A percentile compares a stretch with the other conserved stretches of the same genome.
Evolutionary conservation across 306 rosid genomes (phyloP).

Genomic region (Gastrolobium bilobum): DNA sequence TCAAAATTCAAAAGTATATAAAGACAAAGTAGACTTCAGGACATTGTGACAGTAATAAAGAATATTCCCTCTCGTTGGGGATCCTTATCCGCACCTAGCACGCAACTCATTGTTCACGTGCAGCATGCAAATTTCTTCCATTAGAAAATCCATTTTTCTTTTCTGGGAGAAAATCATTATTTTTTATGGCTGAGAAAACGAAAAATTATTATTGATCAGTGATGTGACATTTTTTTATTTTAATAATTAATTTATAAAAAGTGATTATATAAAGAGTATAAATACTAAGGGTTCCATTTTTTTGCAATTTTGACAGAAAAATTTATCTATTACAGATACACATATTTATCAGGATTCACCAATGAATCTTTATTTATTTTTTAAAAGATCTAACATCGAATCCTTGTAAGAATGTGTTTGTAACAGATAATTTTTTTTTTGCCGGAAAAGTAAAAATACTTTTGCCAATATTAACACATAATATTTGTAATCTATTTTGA

Average conservation of each 20-base stretch:
- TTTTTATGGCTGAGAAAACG: background rate
- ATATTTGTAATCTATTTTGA: background rate
- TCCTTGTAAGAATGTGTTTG: too few relatives aligned
- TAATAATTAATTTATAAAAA: background rate
- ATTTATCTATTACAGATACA: too few relatives aligned
- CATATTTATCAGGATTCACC: too few relatives aligned
- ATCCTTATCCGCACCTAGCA: conserved; percentile 49
- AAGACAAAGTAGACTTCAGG: conserved; percentile 45
- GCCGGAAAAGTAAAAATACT: too few relatives aligned
- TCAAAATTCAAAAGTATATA: background rate
- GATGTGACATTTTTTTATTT: background rate
- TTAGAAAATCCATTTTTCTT: background rate
- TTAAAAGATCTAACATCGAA: too few relatives aligned
- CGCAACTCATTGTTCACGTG: conserved; percentile 19
- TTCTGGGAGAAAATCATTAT: background rate
- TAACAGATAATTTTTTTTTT: too few relatives aligned
- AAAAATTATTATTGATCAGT: background rate
- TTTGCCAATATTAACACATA: too few relatives aligned
- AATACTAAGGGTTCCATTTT: too few relatives aligned
- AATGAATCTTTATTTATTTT: too few relatives aligned
- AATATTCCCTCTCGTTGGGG: conserved; percentile 46
- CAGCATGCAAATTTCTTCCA: background rate
- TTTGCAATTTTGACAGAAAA: too few relatives aligned
- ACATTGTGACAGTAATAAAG: conserved; percentile 21
- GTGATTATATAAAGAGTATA: background rate